Evolutionary conservation across 352 stramenopile genomes (phyloP).

Genomic region (Pythium apleroticum): DNA sequence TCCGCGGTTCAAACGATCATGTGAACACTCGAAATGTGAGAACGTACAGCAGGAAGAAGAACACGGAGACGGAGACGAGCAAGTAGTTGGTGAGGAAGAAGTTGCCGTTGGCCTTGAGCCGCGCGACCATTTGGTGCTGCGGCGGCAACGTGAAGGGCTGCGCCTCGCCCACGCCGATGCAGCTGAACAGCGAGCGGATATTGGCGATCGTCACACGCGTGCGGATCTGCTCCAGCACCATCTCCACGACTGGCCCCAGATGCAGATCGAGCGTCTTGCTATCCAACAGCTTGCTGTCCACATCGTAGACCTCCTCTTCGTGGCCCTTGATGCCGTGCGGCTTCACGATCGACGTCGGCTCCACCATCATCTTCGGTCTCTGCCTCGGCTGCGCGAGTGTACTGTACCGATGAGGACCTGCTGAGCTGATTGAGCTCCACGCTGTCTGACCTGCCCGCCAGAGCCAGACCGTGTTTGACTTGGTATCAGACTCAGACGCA

Average conservation of each 20-base stretch:
- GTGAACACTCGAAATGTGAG: background rate
- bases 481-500: background rate
- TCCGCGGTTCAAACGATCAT: background rate
- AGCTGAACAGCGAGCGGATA: constrained; percentile 62
- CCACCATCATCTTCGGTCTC: constrained; percentile 15
- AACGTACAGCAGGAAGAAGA: constrained; percentile 61
- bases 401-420: background rate
- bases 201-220: constrained; percentile 45
- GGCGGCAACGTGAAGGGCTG: constrained; percentile 58
- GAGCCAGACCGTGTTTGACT: background rate
- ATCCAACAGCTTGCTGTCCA: constrained; percentile 1
- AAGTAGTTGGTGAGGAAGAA: constrained; percentile 83
- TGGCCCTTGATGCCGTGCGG: constrained; percentile 22
- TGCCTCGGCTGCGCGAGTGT: background rate
- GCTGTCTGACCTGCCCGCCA: background rate
- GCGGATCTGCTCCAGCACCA: constrained; percentile 42
- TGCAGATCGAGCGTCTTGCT: constrained; percentile 25
- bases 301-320: constrained; percentile 15
- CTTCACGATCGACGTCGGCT: constrained; percentile 19
- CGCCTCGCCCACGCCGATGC: constrained; percentile 59
- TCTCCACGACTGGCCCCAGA: constrained; percentile 24
- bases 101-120: constrained; percentile 67
- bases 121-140: constrained; percentile 43
- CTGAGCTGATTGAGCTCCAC: background rate
- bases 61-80: constrained; percentile 50